Evolutionary conservation across 2,329 filamentous ascomycete species (phyloP), one percentile per base, ranked within the genome.

Genomic region (Raffaelea deltoideospora): DNA sequence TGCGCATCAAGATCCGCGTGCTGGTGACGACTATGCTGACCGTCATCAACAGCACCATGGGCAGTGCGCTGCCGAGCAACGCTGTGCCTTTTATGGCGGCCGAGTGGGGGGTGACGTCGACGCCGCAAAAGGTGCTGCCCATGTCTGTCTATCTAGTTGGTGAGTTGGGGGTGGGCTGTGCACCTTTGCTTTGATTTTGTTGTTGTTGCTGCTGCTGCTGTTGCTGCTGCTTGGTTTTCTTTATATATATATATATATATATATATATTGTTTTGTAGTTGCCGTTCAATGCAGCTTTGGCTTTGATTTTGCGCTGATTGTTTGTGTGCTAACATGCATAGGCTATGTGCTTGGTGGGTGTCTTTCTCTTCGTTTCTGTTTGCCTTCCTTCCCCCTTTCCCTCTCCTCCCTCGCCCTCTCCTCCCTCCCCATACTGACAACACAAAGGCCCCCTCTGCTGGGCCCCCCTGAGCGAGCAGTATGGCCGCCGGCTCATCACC

Each of bases 1-100:
- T 42, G 31, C 58, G 46, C 34, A 71, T 63, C 46, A 81, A 80
- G 49, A 44, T 55, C 2, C 55, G 59, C 27, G 62, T 80, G 6
- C 48, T 77, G 3, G 48, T 70, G 20, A 61, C 69, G 1, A 65
- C 67, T 2, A 71, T 74, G 55, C 50, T 68, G 43, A 62, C 67
- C 37, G 74, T 81, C 31, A 60, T 79, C 50, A 83, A 83, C 52
- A 74, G 68, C 20, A 81, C 77, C 10, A 70, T 82, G 55, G 71
- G 69, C 2, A 78, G 70, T 30, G 63, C 74, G 0, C 59, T 83
- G 5, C 73, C 77, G 1, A 72, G 72, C 38, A 77, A 77, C 51
- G 72, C 72, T 13, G 64, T 74, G 3, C 61, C 67, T 3, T 66
- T 62, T 35, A 76, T 81, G 33, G 58, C 65, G 3, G 50, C 54